Conservation (phyloP, 345 rosid species). For the Populus tremula region DNA sequence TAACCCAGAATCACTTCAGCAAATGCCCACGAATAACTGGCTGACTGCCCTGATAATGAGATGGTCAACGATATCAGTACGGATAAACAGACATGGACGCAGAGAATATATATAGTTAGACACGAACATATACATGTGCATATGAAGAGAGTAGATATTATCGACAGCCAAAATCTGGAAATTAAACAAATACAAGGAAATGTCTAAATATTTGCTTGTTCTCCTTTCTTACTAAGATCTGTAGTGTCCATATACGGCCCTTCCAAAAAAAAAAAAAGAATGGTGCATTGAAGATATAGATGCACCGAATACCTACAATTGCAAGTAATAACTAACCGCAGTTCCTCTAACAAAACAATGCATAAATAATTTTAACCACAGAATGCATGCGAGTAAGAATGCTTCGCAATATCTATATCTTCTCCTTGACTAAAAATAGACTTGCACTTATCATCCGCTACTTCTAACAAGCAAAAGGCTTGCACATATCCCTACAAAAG, state of each 20-base stretch:
- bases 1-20: conserved; percentile 84
- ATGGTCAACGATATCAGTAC: conserved; percentile 7
- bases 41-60: conserved; percentile 65
- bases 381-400: neutral
- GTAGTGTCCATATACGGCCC: neutral
- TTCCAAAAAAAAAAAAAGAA: neutral
- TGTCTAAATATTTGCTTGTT: neutral
- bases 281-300: neutral
- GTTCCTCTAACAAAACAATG: neutral
- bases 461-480: neutral
- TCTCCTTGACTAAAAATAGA: too few relatives aligned
- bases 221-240: neutral
- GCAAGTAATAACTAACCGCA: neutral
- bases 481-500: neutral
- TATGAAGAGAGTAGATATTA: neutral
- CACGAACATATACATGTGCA: neutral
- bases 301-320: neutral
- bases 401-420: neutral
- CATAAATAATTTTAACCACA: neutral
- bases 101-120: too few relatives aligned
- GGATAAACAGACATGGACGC: neutral
- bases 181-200: neutral
- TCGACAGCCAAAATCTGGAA: neutral
- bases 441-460: neutral
- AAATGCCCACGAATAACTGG: conserved; percentile 63